A percentile compares a stretch with the other conserved stretches of the same genome.
These are phyloP conservation scores for Citrus maxima DNA, from an alignment of 345 rosid genomes.

Conservation along the genomic window DNA sequence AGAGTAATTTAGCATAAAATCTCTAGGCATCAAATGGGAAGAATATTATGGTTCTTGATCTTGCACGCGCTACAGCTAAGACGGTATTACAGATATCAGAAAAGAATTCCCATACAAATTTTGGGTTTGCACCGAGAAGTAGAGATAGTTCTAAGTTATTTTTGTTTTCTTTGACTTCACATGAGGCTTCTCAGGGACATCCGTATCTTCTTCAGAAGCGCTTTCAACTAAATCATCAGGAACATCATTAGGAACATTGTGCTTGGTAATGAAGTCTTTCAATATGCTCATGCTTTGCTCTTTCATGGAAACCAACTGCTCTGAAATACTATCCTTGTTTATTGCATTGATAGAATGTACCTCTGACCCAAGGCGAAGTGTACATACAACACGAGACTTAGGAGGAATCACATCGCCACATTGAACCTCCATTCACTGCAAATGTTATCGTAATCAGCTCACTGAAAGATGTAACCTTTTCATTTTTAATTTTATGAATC, in stretches of 20 bases:
- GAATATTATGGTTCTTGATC: neutral
- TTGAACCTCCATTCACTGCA: constrained; percentile 49
- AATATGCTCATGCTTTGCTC: constrained; percentile 70
- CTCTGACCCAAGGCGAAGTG: constrained; percentile 67
- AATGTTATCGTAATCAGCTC: neutral
- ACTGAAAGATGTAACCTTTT: neutral
- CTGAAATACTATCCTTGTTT: constrained; percentile 42
- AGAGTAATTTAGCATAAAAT: neutral
- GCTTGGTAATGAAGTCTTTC: constrained; percentile 80
- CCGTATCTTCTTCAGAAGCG: constrained; percentile 50
- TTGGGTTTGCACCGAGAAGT: neutral
- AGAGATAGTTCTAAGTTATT: constrained; percentile 30
- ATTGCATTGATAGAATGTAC: constrained; percentile 39
- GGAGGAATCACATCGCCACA: constrained; percentile 18
- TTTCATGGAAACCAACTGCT: constrained; percentile 71
- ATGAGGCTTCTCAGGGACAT: constrained; percentile 33
- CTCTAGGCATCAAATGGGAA: neutral
- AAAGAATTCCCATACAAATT: neutral
- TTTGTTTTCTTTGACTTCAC: constrained; percentile 66
- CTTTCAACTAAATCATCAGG: constrained; percentile 60
- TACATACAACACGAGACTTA: constrained; percentile 41
- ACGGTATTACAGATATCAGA: neutral
- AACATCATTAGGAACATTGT: constrained; percentile 73
- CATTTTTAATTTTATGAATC: neutral
- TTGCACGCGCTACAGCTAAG: neutral